These are phyloP conservation scores for Paramarasmius palmivorus DNA, from an alignment of 1,284 basidiomycete genomes.

Conservation along the genomic window DNA sequence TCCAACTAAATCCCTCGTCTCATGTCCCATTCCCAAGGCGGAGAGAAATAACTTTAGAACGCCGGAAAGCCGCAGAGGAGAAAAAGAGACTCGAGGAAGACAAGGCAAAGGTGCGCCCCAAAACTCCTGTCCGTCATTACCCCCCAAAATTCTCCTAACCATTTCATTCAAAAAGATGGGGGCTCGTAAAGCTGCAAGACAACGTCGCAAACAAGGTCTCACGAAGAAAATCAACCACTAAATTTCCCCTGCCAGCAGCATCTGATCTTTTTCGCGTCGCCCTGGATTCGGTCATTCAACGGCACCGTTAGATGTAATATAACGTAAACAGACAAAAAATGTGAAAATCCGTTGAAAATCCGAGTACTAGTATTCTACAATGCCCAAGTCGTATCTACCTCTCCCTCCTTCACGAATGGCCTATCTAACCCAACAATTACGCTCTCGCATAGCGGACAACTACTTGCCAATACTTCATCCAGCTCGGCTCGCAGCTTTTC, in stretches of 20 bases:
- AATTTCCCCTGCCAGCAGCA: constrained; percentile 24
- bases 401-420: constrained; percentile 82
- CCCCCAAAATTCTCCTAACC: constrained; percentile 3
- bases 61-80: constrained; percentile 72
- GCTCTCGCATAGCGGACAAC: constrained; percentile 90
- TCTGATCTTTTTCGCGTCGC: neutral
- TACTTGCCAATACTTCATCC: constrained; percentile 84
- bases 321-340: neutral
- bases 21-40: constrained; percentile 41
- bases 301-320: neutral
- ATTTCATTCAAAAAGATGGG: constrained; percentile 62
- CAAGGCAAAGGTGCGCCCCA: constrained; percentile 58
- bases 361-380: constrained; percentile 43
- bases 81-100: constrained; percentile 69
- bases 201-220: constrained; percentile 68
- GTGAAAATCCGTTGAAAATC: neutral
- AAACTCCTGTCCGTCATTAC: constrained; percentile 7
- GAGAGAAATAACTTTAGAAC: constrained; percentile 64
- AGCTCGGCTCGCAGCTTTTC: constrained; percentile 78
- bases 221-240: constrained; percentile 77
- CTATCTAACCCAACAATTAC: constrained; percentile 84
- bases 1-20: constrained; percentile 7
- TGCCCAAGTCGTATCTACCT: constrained; percentile 81
- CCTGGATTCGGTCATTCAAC: neutral
- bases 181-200: constrained; percentile 69